Conservation (phyloP, 306 rosid species). For the Ziziphus jujuba region DNA sequence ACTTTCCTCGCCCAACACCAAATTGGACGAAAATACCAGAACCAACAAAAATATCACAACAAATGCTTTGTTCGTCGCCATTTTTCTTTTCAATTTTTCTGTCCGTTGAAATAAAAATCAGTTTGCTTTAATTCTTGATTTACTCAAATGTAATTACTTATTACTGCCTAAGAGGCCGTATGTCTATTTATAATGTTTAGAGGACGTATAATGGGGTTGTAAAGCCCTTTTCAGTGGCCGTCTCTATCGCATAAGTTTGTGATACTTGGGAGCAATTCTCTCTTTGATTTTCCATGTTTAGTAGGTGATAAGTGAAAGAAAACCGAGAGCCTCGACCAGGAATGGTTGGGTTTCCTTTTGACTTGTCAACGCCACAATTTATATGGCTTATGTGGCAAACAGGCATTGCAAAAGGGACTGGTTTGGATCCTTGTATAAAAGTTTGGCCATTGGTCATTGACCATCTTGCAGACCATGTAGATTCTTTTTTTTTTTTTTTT, state of each 20-base stretch:
- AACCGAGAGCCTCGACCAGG: not conserved
- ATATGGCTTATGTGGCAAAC: too few species aligned
- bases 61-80: conserved; percentile 10
- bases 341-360: too few species aligned
- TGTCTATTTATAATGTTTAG: conserved; percentile 4
- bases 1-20: conserved; percentile 1
- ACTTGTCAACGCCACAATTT: too few species aligned
- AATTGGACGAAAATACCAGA: conserved; percentile 14
- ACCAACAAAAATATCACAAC: conserved; percentile 11
- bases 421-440: too few species aligned
- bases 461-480: too few species aligned
- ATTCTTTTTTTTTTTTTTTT: too few species aligned
- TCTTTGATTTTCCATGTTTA: not conserved
- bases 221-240: not conserved
- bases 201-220: not conserved
- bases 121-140: too few species aligned
- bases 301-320: not conserved
- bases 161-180: too few species aligned
- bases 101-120: too few species aligned
- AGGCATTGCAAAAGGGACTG: too few species aligned
- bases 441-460: too few species aligned
- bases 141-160: too few species aligned
- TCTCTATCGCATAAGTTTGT: not conserved
- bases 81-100: not conserved
- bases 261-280: not conserved